Base-by-base conservation (phyloP, 129 eudicot genomes). In the Centella asiatica region DNA sequence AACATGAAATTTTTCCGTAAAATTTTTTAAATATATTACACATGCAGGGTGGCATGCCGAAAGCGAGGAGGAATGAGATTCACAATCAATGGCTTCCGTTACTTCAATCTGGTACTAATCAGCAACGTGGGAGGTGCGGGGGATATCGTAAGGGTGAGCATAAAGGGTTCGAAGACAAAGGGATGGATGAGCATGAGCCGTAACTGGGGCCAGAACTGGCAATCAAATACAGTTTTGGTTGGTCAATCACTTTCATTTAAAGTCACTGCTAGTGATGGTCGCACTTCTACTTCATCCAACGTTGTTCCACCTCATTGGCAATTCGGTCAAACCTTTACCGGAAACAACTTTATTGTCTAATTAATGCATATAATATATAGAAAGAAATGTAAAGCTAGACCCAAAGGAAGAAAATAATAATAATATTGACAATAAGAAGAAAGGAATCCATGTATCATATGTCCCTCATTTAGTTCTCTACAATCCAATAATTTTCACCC, bases 271-370 rank as follows among this genome's bases (percentile, higher is more conserved):
- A 68, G 82, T 57, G 78, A 72, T 6, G 74, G 78, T 19, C 67
- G 82, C 24, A 62, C 69, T 42, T 72, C 78, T 1, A 73, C 78
- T 23, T 72, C 82, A 0, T 57, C 62, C 75, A 72, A 68, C 68
- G 42, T 69, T 1, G 78, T 63, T 14, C 82, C 82, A 33, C 12
- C 61, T 8, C 50, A 68, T 47, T 77, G 78, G 82, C 78, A 72
- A 50, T 72, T 72, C 28, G 78, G 82, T 34, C 75, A 77, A 59
- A 72, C 82, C 57, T 77, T 68, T 40, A 33, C 65, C 22, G 82
- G 82, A 32, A 77, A 77, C 32, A 77, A 77, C 69, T 77, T 77
- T 34, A n/a, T n/a, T n/a, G n/a, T n/a, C n/a, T n/a, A n/a, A n/a
- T n/a, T n/a, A n/a, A n/a, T n/a, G n/a, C n/a, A n/a, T n/a, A n/a